A percentile compares a stretch with the other conserved stretches of the same genome.
Conservation (phyloP, 1,139 yeast genomes). For the Debaryomyces subglobosus region DNA sequence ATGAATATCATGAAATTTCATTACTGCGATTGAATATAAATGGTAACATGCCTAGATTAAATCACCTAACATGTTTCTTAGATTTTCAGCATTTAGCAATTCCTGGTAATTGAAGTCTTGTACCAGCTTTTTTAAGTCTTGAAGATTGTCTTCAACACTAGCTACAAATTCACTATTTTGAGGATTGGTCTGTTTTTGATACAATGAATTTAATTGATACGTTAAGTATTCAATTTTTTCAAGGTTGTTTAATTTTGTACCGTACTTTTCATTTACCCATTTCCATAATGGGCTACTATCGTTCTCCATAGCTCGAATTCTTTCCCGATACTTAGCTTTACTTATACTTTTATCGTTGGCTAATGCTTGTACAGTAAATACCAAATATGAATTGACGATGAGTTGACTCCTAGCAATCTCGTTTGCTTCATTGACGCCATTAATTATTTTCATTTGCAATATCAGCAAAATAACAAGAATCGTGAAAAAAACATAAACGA, state of each 20-base stretch:
- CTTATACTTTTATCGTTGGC: constrained; percentile 7
- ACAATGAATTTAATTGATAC: constrained; percentile 21
- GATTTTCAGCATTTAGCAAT: constrained; percentile 16
- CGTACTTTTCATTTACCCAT: constrained; percentile 24
- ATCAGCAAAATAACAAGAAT: constrained; percentile 26
- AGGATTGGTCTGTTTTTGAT: constrained; percentile 10
- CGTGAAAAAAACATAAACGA: constrained; percentile 23
- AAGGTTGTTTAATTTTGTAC: constrained; percentile 21
- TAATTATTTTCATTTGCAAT: constrained; percentile 26
- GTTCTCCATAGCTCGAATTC: constrained; percentile 9
- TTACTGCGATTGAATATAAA: background rate
- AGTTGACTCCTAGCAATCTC: constrained; percentile 30
- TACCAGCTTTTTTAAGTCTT: constrained; percentile 19
- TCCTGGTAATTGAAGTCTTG: constrained; percentile 19
- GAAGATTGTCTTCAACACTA: constrained; percentile 14
- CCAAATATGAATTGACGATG: constrained; percentile 24
- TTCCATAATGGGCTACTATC: constrained; percentile 26
- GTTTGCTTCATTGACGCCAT: constrained; percentile 27
- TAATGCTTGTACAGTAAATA: constrained; percentile 14
- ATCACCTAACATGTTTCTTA: constrained; percentile 17
- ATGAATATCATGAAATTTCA: constrained; percentile 6
- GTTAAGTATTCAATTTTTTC: constrained; percentile 31
- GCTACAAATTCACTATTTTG: constrained; percentile 10
- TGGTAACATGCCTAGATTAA: constrained; percentile 1
- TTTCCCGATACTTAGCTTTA: constrained; percentile 6